These are phyloP conservation scores for Puccinia coronata DNA, from an alignment of 1,284 basidiomycete genomes.

Conservation along the genomic window DNA sequence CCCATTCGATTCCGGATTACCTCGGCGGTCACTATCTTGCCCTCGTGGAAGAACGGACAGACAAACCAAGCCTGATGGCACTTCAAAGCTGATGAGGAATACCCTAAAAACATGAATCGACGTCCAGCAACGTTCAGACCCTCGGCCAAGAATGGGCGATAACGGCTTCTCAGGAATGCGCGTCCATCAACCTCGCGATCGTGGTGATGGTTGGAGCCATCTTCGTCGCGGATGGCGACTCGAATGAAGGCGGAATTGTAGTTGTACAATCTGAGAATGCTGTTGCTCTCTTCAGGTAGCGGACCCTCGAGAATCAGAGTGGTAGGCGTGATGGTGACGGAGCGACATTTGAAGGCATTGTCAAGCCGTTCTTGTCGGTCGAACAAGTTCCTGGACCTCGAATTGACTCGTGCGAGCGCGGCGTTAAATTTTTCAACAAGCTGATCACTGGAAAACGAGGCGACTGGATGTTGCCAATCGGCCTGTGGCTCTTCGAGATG, in stretches of 20 bases:
- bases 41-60: conserved; percentile 65
- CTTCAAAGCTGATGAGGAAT: conserved; percentile 70
- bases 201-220: conserved; percentile 70
- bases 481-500: background rate
- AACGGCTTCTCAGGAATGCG: conserved; percentile 66
- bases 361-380: conserved; percentile 2
- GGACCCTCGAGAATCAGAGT: conserved; percentile 71
- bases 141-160: conserved; percentile 67
- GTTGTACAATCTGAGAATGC: conserved; percentile 65
- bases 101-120: conserved; percentile 71
- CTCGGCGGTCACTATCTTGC: conserved; percentile 59
- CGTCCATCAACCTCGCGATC: conserved; percentile 67
- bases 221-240: conserved; percentile 76
- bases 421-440: conserved; percentile 2
- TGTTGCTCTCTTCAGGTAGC: conserved; percentile 69
- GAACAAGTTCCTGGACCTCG: background rate
- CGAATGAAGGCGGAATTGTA: conserved; percentile 66
- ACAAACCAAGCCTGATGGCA: conserved; percentile 77
- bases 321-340: conserved; percentile 70
- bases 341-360: conserved; percentile 37
- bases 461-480: background rate
- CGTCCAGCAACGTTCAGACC: conserved; percentile 71
- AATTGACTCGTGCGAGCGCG: background rate
- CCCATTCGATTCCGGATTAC: conserved; percentile 52
- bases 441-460: conserved; percentile 2